These are phyloP conservation scores for Alloascoidea africana DNA, from an alignment of 805 yeast genomes.

Conservation along the genomic window DNA sequence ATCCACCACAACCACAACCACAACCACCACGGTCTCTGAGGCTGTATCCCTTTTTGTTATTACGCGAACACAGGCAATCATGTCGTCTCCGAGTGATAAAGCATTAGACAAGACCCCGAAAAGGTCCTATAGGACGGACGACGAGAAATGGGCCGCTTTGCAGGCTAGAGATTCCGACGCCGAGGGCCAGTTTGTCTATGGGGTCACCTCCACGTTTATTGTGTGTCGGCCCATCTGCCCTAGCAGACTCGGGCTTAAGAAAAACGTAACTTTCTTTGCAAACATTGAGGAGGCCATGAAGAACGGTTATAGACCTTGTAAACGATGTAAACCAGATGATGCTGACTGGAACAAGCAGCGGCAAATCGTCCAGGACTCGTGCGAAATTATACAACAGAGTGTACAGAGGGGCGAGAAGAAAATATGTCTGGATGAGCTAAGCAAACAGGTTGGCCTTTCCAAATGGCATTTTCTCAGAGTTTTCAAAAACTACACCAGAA, in stretches of 20 bases:
- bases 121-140: constrained; percentile 12
- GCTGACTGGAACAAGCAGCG: constrained; percentile 3
- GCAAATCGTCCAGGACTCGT: constrained; percentile 1
- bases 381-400: constrained; percentile 1
- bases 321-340: constrained; percentile 5
- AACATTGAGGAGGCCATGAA: constrained; percentile 3
- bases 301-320: constrained; percentile 5
- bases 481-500: constrained; percentile 2
- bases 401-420: constrained; percentile 1
- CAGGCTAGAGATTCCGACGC: constrained; percentile 29
- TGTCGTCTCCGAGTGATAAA: too few relatives aligned
- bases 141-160: constrained; percentile 22
- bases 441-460: constrained; percentile 2
- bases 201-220: constrained; percentile 6
- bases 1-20: too few relatives aligned
- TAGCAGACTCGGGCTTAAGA: constrained; percentile 4
- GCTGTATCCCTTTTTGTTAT: too few relatives aligned
- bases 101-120: too few relatives aligned
- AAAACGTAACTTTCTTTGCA: constrained; percentile 3
- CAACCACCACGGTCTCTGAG: too few relatives aligned
- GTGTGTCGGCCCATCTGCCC: constrained; percentile 6
- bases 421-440: constrained; percentile 1
- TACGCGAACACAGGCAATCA: too few relatives aligned
- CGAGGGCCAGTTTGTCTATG: constrained; percentile 28
- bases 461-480: constrained; percentile 4